Base-by-base conservation (phyloP, 2,329 filamentous ascomycete genomes). In the Penicillium hesseltinei region DNA sequence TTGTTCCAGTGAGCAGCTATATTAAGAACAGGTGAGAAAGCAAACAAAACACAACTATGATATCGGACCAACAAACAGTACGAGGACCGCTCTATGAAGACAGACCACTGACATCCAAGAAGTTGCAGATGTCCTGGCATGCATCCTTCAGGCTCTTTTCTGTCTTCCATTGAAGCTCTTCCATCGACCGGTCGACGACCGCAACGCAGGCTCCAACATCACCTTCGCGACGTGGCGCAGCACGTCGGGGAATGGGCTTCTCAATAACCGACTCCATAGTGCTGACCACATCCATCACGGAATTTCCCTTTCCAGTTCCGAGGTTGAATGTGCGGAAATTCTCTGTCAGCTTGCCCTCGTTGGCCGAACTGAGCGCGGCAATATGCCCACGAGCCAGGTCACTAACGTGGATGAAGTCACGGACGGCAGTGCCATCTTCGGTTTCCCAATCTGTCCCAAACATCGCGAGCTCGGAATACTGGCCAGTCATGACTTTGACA, bases 381-480 rank as follows among this genome's bases (percentile, higher is more conserved):
- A 88, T 80, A 70, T 89, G 86, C 5, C 74, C 86, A 42, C 82
- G 77, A 6, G 85, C 85, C 44, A 89, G 78, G 69, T 88, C 86
- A 17, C 81, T 82, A 38, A 88, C 86, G 63, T 88, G 86, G 61
- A 88, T 87, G 66, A 87, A 89, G 70, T 89, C 86, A 42, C 86
- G 82, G 40, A 88, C 80, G 1, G 85, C 84, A 0, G 86, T 88
- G 17, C 86, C 86, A 63, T 89, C 86, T 4, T 78, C 75, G 0
- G 86, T 88, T 55, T 85, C 79, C 81, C 85, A 89, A 70, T 89
- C 84, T 3, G 78, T 80, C 8, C 86, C 86, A 61, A 85, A 88
- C 52, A 88, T 81, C 49, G 83, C 78, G n/a, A 88, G 75, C 44
- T 80, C 77, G 4, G 76, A 66, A 47, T 80, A 78, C 36, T 78